Evolutionary conservation across 306 rosid genomes (phyloP), one percentile per base, ranked within the genome.

Genomic region (Ormosia emarginata): DNA sequence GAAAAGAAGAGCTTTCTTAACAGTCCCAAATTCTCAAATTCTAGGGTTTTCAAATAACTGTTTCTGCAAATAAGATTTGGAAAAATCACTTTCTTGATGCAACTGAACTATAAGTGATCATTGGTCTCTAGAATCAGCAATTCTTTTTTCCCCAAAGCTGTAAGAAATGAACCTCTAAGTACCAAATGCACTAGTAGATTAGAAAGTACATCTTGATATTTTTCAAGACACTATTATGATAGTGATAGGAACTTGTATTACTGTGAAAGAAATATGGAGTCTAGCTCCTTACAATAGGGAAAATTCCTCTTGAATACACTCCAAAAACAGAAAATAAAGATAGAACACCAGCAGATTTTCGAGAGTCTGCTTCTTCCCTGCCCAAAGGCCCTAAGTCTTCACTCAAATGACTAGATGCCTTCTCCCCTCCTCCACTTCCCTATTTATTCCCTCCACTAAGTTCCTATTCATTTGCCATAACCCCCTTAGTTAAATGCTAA

Each of bases 41-140:
- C 72, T 58, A 39, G 49, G 65, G 56, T 67, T 57, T 67, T 82
- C 56, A 82, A 75, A 46, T 41, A 74, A 49, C 67, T 1, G 15
- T 36, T 64, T 62, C 61, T 32, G 12, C 56, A 62, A 61, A 5
- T 43, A 32, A 44, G 32, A 46, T 76, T 63, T 62, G 65, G 52
- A 77, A 64, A 44, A 75, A 14, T 7, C 55, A 53, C 67, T 67
- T 39, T 56, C 36, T 24, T 55, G 43, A 59, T 13, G 30, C 56
- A 59, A 47, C 58, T 12, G 41, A 79, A 46, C 30, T 57, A 10
- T 37, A 50, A 0, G 6, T 37, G 32, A 71, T 58, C 37, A 9
- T 30, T 36, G 14, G 41, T 55, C 72, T 39, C 68, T 53, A 41
- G 80, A 55, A 63, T 75, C 56, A 67, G 9, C 39, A 32, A 33